Conservation (phyloP, 768 basidiomycete species). For the Lentinula guzmanii region DNA sequence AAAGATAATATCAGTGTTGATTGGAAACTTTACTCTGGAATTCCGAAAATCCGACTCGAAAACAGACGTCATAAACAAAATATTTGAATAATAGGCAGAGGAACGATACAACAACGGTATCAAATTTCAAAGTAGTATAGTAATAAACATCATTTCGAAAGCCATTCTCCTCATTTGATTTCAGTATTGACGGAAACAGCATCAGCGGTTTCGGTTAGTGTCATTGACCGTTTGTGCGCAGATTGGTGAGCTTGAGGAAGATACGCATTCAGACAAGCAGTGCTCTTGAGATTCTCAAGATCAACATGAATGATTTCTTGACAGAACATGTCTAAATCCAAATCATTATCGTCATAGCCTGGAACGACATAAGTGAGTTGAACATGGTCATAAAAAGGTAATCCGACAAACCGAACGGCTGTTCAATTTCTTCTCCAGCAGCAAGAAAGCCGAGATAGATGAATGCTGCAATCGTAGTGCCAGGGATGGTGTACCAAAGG, state of each 20-base stretch:
- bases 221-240: constrained; percentile 1
- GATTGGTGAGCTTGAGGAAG: constrained; percentile 4
- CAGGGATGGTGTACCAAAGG: constrained; percentile 60
- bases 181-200: neutral
- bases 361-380: neutral
- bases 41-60: too few species aligned
- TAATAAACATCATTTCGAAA: too few species aligned
- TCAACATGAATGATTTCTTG: constrained; percentile 30
- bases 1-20: neutral
- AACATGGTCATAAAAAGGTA: neutral
- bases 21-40: too few species aligned
- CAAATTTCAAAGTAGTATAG: too few species aligned
- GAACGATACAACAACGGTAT: too few species aligned
- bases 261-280: constrained; percentile 23
- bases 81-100: too few species aligned
- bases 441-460: constrained; percentile 76
- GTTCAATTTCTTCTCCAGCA: constrained; percentile 66
- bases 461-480: constrained; percentile 59
- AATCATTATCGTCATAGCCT: constrained; percentile 26
- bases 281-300: constrained; percentile 27
- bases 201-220: constrained; percentile 1
- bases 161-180: neutral
- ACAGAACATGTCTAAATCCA: constrained; percentile 38
- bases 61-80: too few species aligned
- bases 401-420: constrained; percentile 48